Percentiles rank a stretch among this genome's conserved stretches.
phyloP scores from a whole-genome alignment of 129 eudicot species.

The Helichrysum umbraculigerum region DNA sequence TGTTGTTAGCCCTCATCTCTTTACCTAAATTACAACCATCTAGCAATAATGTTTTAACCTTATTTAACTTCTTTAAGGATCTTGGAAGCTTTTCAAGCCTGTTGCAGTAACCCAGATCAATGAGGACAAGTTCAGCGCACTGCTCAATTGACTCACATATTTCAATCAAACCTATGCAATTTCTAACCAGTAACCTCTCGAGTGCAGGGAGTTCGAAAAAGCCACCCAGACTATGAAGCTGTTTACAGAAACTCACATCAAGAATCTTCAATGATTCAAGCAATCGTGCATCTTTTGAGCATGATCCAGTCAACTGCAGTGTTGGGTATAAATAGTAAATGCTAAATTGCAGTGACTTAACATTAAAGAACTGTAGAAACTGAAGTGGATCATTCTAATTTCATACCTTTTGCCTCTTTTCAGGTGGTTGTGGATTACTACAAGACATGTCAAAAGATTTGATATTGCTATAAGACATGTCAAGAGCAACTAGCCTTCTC shows the following conservation, averaged over 20 bases:
- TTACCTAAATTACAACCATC: conserved; percentile 26
- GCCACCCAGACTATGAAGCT: too few relatives aligned
- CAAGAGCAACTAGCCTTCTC: neutral
- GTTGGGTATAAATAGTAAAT: neutral
- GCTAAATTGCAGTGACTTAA: neutral
- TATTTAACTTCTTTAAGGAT: conserved; percentile 19
- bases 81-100: conserved; percentile 19
- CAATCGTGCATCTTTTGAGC: neutral
- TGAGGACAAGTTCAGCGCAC: conserved; percentile 16
- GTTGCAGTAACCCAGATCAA: conserved; percentile 30
- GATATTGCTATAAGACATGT: too few relatives aligned
- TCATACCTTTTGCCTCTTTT: neutral
- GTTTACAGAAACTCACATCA: neutral
- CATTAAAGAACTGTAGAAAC: neutral
- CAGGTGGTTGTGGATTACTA: neutral
- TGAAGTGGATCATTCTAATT: neutral
- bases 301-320: neutral
- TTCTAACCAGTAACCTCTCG: neutral
- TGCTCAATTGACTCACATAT: conserved; percentile 30
- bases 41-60: conserved; percentile 26
- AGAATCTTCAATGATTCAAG: neutral
- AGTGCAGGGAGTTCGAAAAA: too few relatives aligned
- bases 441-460: neutral
- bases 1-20: neutral
- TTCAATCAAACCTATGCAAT: conserved; percentile 21